These are phyloP conservation scores for Dendrobium huoshanense DNA, from an alignment of 106 monocot species.

Conservation along the genomic window DNA sequence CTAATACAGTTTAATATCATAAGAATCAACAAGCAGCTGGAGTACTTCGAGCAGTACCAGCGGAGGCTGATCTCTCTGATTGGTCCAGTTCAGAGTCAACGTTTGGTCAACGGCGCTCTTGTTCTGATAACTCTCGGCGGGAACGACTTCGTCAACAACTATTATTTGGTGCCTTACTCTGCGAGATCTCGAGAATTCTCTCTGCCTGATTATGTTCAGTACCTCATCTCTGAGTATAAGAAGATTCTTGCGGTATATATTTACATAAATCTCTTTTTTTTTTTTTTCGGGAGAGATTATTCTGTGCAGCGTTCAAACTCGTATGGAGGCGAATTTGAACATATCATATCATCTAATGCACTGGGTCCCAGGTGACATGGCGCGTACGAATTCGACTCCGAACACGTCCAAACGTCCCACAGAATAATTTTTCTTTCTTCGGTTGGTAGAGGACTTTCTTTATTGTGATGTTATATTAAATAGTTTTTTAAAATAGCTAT, in stretches of 20 bases:
- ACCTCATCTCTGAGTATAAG: slow-evolving; percentile 76
- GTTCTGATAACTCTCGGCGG: slow-evolving; percentile 85
- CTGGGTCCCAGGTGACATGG: too few species aligned
- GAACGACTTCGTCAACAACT: slow-evolving; percentile 98
- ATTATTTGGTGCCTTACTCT: slow-evolving; percentile 80
- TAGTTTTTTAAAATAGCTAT: too few species aligned
- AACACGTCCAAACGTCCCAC: too few species aligned
- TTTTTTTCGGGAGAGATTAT: too few species aligned
- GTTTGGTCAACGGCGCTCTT: slow-evolving; percentile 48
- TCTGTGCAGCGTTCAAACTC: too few species aligned
- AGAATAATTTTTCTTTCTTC: too few species aligned
- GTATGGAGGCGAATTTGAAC: too few species aligned
- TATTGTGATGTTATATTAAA: too few species aligned
- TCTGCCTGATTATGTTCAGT: slow-evolving; percentile 71
- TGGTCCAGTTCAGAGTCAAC: slow-evolving; percentile 34
- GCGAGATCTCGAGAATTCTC: slow-evolving; percentile 67
- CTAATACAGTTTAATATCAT: slow-evolving; percentile 57
- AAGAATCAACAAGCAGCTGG: slow-evolving; percentile 56
- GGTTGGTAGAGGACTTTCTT: too few species aligned
- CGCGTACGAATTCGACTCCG: too few species aligned
- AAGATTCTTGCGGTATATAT: slow-evolving; percentile 66
- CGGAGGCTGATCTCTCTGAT: slow-evolving; percentile 38
- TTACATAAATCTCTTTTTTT: too few species aligned
- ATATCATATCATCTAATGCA: too few species aligned
- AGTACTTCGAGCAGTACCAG: slow-evolving; percentile 68